Evolutionary conservation across 177 flowering plant genomes (phyloP).

Genomic region (Vitis hybrid): DNA sequence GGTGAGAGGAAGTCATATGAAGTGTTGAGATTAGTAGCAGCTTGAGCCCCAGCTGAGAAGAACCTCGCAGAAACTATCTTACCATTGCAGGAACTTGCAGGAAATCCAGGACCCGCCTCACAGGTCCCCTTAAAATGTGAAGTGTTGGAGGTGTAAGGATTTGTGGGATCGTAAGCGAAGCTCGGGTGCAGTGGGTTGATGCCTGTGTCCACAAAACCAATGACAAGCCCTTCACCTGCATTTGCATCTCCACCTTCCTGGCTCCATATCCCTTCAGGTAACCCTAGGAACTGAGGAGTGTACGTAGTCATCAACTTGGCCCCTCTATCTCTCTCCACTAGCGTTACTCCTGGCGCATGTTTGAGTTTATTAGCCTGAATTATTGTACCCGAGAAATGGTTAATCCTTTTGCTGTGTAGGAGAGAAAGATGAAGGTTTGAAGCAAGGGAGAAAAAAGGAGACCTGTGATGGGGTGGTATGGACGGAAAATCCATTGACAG

Average conservation of each 20-base stretch:
- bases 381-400: not conserved
- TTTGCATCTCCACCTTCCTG: constrained; percentile 58
- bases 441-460: not conserved
- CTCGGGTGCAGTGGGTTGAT: constrained; percentile 86
- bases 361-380: constrained; percentile 61
- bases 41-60: constrained; percentile 83
- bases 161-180: constrained; percentile 51
- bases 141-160: constrained; percentile 28
- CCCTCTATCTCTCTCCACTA: constrained; percentile 80
- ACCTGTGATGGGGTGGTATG: constrained; percentile 82
- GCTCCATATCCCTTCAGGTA: constrained; percentile 61
- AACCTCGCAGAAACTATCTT: constrained; percentile 89
- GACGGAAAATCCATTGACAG: constrained; percentile 81
- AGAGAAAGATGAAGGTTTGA: too few relatives aligned
- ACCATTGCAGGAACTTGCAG: constrained; percentile 75
- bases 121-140: constrained; percentile 64
- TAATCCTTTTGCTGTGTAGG: too few relatives aligned
- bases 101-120: constrained; percentile 73
- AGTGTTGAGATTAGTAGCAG: constrained; percentile 50
- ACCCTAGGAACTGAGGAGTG: constrained; percentile 66
- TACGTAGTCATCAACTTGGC: constrained; percentile 80
- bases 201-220: constrained; percentile 86
- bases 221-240: constrained; percentile 88
- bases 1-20: constrained; percentile 78
- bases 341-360: constrained; percentile 47